These are phyloP conservation scores for Alternaria infectoria DNA, from an alignment of 2,329 filamentous ascomycete genomes.

Conservation along the genomic window DNA sequence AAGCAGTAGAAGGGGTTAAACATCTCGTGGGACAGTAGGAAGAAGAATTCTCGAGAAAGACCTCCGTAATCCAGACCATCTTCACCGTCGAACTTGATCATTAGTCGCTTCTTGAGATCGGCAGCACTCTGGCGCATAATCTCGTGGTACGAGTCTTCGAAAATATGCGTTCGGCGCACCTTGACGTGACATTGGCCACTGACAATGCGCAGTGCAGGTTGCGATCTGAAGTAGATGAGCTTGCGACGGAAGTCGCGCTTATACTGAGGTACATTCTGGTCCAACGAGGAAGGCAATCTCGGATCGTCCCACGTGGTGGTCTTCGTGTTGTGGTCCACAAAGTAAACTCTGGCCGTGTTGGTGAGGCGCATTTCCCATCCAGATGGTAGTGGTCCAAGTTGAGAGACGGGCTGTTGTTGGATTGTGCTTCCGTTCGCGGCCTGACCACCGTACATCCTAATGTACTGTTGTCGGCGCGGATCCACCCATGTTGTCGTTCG, in stretches of 20 bases:
- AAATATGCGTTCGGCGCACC: constrained; percentile 93
- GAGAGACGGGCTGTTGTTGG: constrained; percentile 96
- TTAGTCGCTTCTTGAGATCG: constrained; percentile 95
- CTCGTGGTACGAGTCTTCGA: constrained; percentile 98
- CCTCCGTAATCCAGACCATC: constrained; percentile 98
- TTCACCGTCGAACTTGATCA: constrained; percentile 99
- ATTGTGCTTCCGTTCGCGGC: constrained; percentile 78
- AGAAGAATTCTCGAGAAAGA: constrained; percentile 97
- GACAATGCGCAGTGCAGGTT: constrained; percentile 92
- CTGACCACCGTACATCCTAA: constrained; percentile 95
- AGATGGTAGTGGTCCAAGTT: constrained; percentile 91
- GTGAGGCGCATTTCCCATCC: constrained; percentile 99
- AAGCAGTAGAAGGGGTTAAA: constrained; percentile 99
- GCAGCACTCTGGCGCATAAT: constrained; percentile 96
- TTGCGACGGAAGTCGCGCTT: constrained; percentile 99
- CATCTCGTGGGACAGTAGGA: constrained; percentile 98
- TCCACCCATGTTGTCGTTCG: constrained; percentile 99
- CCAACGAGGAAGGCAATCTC: constrained; percentile 88
- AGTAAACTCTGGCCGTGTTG: constrained; percentile 97
- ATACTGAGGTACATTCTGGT: constrained; percentile 98
- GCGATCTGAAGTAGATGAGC: constrained; percentile 98
- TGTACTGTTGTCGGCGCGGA: constrained; percentile 95
- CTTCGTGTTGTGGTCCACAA: constrained; percentile 99
- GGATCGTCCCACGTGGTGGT: constrained; percentile 99
- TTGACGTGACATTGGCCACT: constrained; percentile 98